phyloP scores from a whole-genome alignment of 352 stramenopile species.

The Albugo laibachii region DNA sequence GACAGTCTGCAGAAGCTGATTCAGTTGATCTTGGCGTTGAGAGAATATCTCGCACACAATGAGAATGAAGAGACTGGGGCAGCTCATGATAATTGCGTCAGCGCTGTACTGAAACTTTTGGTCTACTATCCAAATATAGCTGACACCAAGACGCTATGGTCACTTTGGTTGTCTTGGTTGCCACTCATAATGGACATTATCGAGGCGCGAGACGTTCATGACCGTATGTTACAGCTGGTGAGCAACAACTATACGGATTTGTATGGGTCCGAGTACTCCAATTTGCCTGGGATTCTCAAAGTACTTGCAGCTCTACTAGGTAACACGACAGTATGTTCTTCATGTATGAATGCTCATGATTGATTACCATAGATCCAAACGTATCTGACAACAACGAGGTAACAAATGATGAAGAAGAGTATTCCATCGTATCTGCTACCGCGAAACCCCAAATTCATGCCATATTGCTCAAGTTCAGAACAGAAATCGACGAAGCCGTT shows the following conservation, averaged over 20 bases:
- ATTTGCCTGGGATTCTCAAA: conserved; percentile 47
- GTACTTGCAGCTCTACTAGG: conserved; percentile 48
- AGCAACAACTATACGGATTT: conserved; percentile 32
- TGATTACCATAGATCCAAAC: conserved; percentile 21
- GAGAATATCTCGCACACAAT: conserved; percentile 8
- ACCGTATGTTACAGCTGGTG: conserved; percentile 42
- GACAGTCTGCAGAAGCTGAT: conserved; percentile 54
- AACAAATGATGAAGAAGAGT: conserved; percentile 42
- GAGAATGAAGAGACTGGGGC: conserved; percentile 34
- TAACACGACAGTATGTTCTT: conserved; percentile 16
- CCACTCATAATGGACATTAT: conserved; percentile 58
- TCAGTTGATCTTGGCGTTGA: conserved; percentile 27
- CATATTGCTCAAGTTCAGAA: neutral
- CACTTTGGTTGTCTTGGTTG: conserved; percentile 62
- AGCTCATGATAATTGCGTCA: conserved; percentile 65
- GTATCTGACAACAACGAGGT: conserved; percentile 26
- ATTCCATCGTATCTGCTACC: conserved; percentile 44
- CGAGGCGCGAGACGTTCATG: conserved; percentile 58
- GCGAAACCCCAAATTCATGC: conserved; percentile 25
- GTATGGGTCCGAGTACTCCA: conserved; percentile 39
- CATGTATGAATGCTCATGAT: neutral
- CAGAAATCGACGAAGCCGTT: conserved; percentile 5
- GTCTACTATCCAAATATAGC: conserved; percentile 22
- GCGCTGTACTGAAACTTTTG: conserved; percentile 65
- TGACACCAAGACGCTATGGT: conserved; percentile 41